A percentile compares a stretch with the other conserved stretches of the same genome.
phyloP scores from a whole-genome alignment of 2,329 filamentous ascomycete species.

The Sarocladium oryzae region DNA sequence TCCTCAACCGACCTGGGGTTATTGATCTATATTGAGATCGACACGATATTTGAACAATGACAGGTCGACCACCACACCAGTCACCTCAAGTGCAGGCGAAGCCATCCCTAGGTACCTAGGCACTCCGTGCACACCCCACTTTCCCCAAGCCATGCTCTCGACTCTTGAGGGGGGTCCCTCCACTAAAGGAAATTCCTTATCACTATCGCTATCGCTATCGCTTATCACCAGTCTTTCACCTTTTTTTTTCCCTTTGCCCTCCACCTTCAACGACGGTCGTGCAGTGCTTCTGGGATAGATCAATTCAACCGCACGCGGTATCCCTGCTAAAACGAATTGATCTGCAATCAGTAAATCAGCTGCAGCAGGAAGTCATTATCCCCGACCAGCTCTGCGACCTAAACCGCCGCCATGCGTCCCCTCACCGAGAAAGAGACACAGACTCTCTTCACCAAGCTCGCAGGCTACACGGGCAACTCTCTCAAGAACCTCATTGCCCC shows the following conservation, averaged over 20 bases:
- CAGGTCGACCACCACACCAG: background rate
- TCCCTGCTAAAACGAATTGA: too few species aligned
- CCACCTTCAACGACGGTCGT: background rate
- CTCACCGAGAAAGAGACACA: constrained; percentile 75
- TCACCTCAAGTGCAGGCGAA: background rate
- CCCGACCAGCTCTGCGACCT: background rate
- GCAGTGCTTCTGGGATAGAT: too few species aligned
- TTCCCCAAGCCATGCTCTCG: background rate
- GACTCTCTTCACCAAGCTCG: constrained; percentile 85
- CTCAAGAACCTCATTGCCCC: constrained; percentile 79
- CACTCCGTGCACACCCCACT: too few species aligned
- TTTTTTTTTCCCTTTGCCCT: constrained; percentile 8
- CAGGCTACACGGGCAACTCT: constrained; percentile 83
- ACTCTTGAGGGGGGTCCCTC: too few species aligned
- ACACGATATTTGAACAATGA: too few species aligned
- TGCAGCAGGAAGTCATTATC: background rate
- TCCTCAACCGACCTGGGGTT: too few species aligned
- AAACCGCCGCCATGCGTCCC: constrained; percentile 63
- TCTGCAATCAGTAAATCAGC: too few species aligned
- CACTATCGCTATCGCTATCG: constrained; percentile 5
- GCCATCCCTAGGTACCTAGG: too few species aligned
- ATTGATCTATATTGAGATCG: too few species aligned
- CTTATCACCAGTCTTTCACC: background rate
- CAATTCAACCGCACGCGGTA: too few species aligned
- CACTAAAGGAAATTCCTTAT: too few species aligned